Conservation (phyloP, 805 yeast species). For the Suhomyces xylopsoci region DNA sequence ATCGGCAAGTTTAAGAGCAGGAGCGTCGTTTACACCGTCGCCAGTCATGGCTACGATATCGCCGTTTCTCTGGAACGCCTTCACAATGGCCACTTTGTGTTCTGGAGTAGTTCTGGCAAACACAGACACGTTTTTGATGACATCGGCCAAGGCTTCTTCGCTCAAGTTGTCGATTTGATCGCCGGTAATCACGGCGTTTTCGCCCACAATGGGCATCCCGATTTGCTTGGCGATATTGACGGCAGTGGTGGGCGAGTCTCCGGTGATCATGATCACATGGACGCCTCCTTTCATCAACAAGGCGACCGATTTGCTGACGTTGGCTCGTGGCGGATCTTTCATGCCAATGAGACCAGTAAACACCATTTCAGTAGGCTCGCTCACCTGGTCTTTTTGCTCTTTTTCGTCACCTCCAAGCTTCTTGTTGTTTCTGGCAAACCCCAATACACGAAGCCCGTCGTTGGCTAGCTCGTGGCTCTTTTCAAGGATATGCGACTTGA, state of each 20-base stretch:
- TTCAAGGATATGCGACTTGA: slow-evolving; percentile 45
- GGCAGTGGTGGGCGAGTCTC: slow-evolving; percentile 89
- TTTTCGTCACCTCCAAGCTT: slow-evolving; percentile 28
- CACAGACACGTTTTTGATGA: slow-evolving; percentile 78
- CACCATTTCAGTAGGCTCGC: slow-evolving; percentile 55
- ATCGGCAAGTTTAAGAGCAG: slow-evolving; percentile 94
- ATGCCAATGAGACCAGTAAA: slow-evolving; percentile 90
- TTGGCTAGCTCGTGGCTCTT: slow-evolving; percentile 67
- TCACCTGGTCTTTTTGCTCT: slow-evolving; percentile 27
- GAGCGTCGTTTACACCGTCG: slow-evolving; percentile 98
- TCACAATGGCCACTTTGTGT: slow-evolving; percentile 85
- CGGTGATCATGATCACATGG: slow-evolving; percentile 97
- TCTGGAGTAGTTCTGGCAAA: slow-evolving; percentile 96
- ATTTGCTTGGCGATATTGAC: slow-evolving; percentile 79
- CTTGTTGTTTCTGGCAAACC: slow-evolving; percentile 59
- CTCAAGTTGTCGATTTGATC: slow-evolving; percentile 72
- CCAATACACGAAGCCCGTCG: slow-evolving; percentile 83
- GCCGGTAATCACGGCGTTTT: slow-evolving; percentile 76
- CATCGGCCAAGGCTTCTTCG: slow-evolving; percentile 69
- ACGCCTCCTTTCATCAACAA: slow-evolving; percentile 88
- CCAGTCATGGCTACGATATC: slow-evolving; percentile 99
- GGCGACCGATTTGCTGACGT: slow-evolving; percentile 72
- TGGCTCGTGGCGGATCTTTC: slow-evolving; percentile 97
- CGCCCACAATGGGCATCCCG: slow-evolving; percentile 76
- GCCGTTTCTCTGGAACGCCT: slow-evolving; percentile 85